Evolutionary conservation across 768 basidiomycete genomes (phyloP).

Genomic region (Boletus coccyginus): DNA sequence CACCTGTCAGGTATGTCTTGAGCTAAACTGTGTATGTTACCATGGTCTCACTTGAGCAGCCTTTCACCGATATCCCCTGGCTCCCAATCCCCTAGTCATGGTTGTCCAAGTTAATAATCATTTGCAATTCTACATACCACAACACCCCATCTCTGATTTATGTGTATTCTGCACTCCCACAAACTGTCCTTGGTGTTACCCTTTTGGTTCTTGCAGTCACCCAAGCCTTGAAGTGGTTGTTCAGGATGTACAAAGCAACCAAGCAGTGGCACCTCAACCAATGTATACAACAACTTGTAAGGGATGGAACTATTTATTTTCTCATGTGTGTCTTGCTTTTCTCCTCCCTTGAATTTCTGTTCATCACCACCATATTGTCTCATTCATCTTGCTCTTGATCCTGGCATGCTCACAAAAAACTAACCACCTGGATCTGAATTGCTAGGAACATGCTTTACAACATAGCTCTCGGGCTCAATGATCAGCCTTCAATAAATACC

Average conservation of each 20-base stretch:
- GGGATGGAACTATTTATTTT: neutral
- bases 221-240: neutral
- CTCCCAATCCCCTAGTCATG: neutral
- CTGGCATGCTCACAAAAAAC: no score
- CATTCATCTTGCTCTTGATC: no score
- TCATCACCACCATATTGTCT: no score
- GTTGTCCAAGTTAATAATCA: neutral
- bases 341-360: no score
- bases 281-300: neutral
- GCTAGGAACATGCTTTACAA: no score
- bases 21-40: neutral
- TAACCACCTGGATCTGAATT: no score
- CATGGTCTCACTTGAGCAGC: neutral
- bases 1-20: neutral
- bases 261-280: neutral
- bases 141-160: neutral
- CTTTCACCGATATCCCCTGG: no score
- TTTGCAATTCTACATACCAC: neutral
- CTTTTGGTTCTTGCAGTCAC: neutral
- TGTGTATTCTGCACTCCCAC: neutral
- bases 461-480: no score
- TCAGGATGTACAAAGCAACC: neutral
- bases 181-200: neutral
- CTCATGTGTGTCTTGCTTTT: neutral
- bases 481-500: no score